Evolutionary conservation across 495 filamentous ascomycete species (phyloP).

Genomic region (Trypethelium eluteriae): DNA sequence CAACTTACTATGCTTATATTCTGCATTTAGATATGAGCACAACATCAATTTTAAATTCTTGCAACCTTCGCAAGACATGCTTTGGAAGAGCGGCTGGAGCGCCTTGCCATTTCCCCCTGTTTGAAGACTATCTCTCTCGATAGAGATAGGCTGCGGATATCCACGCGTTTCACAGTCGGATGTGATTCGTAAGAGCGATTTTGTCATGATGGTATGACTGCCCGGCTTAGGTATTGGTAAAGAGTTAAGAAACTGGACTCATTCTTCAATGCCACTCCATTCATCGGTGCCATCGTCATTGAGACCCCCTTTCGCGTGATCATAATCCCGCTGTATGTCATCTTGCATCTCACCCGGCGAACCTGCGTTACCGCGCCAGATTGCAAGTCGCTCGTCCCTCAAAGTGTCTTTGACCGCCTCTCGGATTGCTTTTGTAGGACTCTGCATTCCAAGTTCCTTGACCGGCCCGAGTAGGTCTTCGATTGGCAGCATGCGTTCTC

Average conservation of each 20-base stretch:
- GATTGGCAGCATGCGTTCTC: conserved; percentile 44
- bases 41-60: no score
- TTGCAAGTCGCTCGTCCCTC: conserved; percentile 62
- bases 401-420: conserved; percentile 62
- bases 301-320: conserved; percentile 54
- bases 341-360: conserved; percentile 29
- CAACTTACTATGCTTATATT: no score
- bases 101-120: no score
- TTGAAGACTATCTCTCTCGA: no score
- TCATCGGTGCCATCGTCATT: conserved; percentile 46
- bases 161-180: no score
- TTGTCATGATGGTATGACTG: no score
- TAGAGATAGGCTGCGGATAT: no score
- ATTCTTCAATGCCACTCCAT: conserved; percentile 71
- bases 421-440: conserved; percentile 64
- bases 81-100: no score
- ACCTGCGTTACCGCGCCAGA: conserved; percentile 41
- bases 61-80: no score
- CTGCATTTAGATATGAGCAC: no score
- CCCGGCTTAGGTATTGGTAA: no score
- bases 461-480: conserved; percentile 54
- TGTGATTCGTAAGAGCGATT: no score
- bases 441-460: conserved; percentile 47
- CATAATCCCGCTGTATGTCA: conserved; percentile 41
- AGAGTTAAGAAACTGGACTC: background rate